Conservation (phyloP, 2,329 filamentous ascomycete species). For the Colletotrichum nymphaeae region DNA sequence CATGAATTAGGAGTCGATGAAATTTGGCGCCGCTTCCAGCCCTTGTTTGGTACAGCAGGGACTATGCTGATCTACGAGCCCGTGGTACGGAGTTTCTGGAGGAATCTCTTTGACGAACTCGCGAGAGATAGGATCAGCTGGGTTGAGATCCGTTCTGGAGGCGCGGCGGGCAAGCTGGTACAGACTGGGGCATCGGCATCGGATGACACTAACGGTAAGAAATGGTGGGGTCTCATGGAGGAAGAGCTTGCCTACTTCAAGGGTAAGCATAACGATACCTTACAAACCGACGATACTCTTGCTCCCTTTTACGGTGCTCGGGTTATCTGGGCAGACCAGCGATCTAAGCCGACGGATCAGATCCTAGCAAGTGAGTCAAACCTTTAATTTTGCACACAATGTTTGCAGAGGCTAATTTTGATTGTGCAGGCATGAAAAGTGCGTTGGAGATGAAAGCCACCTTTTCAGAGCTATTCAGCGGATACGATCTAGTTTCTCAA, state of each 20-base stretch:
- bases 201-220: not conserved
- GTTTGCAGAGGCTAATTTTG: not conserved
- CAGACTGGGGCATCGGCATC: not conserved
- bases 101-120: not conserved
- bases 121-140: not conserved
- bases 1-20: not conserved
- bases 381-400: not conserved
- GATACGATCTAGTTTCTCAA: not conserved
- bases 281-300: not conserved
- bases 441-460: not conserved
- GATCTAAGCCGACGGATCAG: not conserved
- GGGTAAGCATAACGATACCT: not conserved
- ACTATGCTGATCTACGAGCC: not conserved
- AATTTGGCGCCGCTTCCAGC: not conserved
- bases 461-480: not conserved
- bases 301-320: not conserved
- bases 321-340: not conserved
- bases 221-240: not conserved
- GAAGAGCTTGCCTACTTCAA: not conserved
- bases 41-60: not conserved
- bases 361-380: not conserved
- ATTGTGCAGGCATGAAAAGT: not conserved
- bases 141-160: not conserved
- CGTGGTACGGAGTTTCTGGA: not conserved
- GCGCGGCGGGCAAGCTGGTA: not conserved